phyloP scores from a whole-genome alignment of 257 asterid genomes.

The Lithospermum erythrorhizon region DNA sequence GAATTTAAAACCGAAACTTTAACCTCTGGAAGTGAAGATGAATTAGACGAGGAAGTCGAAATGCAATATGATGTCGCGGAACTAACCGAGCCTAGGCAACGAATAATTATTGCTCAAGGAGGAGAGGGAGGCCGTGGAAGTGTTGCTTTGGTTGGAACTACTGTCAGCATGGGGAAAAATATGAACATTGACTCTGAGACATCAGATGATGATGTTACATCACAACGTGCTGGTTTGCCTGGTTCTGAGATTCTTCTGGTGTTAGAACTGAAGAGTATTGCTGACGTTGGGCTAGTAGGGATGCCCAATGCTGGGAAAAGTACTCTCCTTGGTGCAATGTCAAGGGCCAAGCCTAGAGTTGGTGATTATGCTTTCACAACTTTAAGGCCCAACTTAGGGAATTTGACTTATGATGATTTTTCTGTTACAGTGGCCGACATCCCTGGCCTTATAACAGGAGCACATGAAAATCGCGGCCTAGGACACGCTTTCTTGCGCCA shows the following conservation, averaged over 20 bases:
- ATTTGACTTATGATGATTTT: slow-evolving; percentile 52
- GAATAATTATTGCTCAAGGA: slow-evolving; percentile 61
- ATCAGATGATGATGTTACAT: slow-evolving; percentile 26
- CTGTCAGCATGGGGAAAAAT: slow-evolving; percentile 18
- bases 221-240: slow-evolving; percentile 37
- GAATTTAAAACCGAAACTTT: slow-evolving; percentile 21
- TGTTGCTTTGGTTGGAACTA: slow-evolving; percentile 21
- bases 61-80: slow-evolving; percentile 67
- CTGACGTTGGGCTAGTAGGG: slow-evolving; percentile 92
- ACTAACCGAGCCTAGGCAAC: slow-evolving; percentile 70
- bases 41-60: slow-evolving; percentile 22
- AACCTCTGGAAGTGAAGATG: slow-evolving; percentile 38
- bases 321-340: slow-evolving; percentile 86
- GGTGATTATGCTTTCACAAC: slow-evolving; percentile 97
- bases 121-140: slow-evolving; percentile 91
- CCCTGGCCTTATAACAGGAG: slow-evolving; percentile 82
- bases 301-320: slow-evolving; percentile 97
- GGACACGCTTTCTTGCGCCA: slow-evolving; percentile 92
- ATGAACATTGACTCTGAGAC: slow-evolving; percentile 16
- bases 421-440: slow-evolving; percentile 84
- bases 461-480: slow-evolving; percentile 84
- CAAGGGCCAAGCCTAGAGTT: slow-evolving; percentile 71
- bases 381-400: slow-evolving; percentile 80
- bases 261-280: slow-evolving; percentile 83
- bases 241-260: slow-evolving; percentile 62